phyloP scores from a whole-genome alignment of 2,329 filamentous ascomycete species.

The Penicillium sp. region DNA sequence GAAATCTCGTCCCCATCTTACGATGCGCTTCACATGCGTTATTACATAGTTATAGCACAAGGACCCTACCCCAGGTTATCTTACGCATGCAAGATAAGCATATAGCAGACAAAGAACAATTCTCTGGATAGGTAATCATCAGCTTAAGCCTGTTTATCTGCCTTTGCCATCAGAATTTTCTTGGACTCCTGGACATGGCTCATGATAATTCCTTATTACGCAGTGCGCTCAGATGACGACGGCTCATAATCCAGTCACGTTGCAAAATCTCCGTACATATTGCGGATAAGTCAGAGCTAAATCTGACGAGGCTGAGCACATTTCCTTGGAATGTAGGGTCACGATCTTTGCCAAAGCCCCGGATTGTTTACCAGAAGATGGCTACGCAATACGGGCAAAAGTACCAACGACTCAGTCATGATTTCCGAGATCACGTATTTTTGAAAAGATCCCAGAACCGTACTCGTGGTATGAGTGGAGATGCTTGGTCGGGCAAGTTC shows the following conservation, averaged over 20 bases:
- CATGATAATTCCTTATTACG: neutral
- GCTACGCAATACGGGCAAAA: neutral
- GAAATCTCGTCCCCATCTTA: neutral
- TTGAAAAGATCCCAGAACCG: neutral
- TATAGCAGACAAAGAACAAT: neutral
- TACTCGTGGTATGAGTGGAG: neutral
- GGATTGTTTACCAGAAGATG: neutral
- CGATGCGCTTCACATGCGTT: neutral
- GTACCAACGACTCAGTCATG: neutral
- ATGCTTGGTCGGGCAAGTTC: neutral
- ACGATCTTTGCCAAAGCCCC: neutral
- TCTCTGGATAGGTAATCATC: neutral
- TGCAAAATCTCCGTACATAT: conserved; percentile 5
- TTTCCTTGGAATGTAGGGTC: conserved; percentile 5
- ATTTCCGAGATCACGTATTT: neutral
- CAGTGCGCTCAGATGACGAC: neutral
- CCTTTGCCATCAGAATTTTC: neutral
- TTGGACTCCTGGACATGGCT: neutral
- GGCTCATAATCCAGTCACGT: neutral
- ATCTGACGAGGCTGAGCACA: neutral
- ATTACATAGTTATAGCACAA: too few species aligned
- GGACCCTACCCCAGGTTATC: neutral
- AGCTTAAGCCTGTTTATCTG: neutral
- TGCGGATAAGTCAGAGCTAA: neutral
- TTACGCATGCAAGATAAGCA: neutral